A percentile compares a stretch with the other conserved stretches of the same genome.
Evolutionary conservation across 164 flowering plant genomes (phyloP).

Genomic region (Santalum album): DNA sequence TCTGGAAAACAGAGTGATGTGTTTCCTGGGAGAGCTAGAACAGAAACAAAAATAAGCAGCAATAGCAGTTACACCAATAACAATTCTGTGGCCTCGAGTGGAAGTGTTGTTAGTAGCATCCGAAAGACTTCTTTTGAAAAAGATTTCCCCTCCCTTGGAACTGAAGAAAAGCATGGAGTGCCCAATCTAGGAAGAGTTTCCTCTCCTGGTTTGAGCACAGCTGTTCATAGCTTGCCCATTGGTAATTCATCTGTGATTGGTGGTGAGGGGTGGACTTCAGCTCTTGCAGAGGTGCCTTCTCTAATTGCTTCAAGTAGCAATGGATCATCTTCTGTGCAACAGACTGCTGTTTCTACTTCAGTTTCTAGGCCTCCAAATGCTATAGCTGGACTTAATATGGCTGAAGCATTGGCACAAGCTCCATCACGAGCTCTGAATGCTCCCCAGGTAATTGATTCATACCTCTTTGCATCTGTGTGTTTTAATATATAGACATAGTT

Average conservation of each 20-base stretch:
- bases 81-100: constrained; percentile 22
- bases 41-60: constrained; percentile 20
- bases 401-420: constrained; percentile 76
- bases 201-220: constrained; percentile 57
- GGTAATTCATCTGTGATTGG: constrained; percentile 47
- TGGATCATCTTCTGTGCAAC: constrained; percentile 31
- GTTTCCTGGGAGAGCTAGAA: constrained; percentile 23
- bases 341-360: constrained; percentile 20
- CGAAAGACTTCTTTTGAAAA: constrained; percentile 22
- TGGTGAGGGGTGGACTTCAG: constrained; percentile 85
- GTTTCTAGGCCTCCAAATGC: constrained; percentile 26
- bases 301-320: constrained; percentile 33
- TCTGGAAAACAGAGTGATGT: constrained; percentile 46
- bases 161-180: constrained; percentile 44
- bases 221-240: constrained; percentile 54
- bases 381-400: constrained; percentile 70
- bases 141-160: constrained; percentile 30
- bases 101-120: constrained; percentile 7
- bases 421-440: constrained; percentile 50
- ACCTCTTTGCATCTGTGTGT: neutral
- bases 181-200: constrained; percentile 52
- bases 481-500: neutral
- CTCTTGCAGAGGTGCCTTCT: constrained; percentile 69
- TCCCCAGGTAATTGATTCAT: constrained; percentile 47
- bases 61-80: constrained; percentile 15